Evolutionary conservation across 2,329 filamentous ascomycete species (phyloP).

Genomic region (Ceratocystis cubensis): DNA sequence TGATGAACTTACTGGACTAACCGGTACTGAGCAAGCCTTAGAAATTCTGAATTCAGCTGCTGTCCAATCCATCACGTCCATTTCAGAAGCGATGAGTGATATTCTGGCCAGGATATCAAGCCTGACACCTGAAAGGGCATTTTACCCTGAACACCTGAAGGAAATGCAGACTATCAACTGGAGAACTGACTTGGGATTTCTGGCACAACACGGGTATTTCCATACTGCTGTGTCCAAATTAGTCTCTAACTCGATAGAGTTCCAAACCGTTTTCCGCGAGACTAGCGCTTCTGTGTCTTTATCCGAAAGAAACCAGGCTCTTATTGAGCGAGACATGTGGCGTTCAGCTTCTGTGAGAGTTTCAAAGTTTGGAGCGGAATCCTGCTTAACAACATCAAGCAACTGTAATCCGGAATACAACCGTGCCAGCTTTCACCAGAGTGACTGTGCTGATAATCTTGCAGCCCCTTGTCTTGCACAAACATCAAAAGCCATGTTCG

Average conservation of each 20-base stretch:
- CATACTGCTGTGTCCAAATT: conserved; percentile 25
- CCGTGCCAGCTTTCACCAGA: not conserved
- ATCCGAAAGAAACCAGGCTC: not conserved
- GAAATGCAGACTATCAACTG: conserved; percentile 39
- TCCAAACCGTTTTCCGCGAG: not conserved
- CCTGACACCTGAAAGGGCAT: conserved; percentile 33
- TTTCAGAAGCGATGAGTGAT: conserved; percentile 29
- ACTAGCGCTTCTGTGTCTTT: not conserved
- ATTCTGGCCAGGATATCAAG: conserved; percentile 31
- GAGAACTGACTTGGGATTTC: conserved; percentile 29
- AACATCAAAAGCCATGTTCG: not conserved
- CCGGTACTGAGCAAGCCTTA: conserved; percentile 44
- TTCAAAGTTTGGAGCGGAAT: not conserved
- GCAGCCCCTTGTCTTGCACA: not conserved
- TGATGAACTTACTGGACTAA: conserved; percentile 36
- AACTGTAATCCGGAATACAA: not conserved
- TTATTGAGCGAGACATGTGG: not conserved
- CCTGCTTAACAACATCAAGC: not conserved
- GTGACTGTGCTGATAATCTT: not conserved
- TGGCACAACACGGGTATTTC: conserved; percentile 37
- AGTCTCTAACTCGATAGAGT: too few relatives aligned
- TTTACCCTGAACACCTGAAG: conserved; percentile 31
- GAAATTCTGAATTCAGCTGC: conserved; percentile 37
- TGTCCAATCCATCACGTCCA: conserved; percentile 34
- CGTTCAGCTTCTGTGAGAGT: not conserved